Evolutionary conservation across 192 early-diverging fungal species (phyloP).

Genomic region (Entomortierella chlamydospora): DNA sequence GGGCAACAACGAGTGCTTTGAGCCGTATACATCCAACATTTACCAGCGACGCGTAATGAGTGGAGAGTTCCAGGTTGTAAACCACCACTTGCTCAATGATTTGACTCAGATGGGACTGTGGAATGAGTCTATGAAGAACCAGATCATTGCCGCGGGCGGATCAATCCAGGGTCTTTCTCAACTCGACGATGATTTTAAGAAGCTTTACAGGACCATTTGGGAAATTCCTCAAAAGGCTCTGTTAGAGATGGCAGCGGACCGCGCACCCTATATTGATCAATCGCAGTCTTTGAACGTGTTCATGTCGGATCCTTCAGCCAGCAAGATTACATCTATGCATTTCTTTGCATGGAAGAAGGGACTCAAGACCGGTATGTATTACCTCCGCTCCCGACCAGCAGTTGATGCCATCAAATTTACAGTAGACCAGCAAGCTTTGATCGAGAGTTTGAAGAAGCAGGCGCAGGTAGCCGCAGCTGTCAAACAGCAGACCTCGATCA

Average conservation of each 20-base stretch:
- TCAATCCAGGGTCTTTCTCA: conserved; percentile 81
- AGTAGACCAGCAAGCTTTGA: conserved; percentile 82
- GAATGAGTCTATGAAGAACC: conserved; percentile 94
- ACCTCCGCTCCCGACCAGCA: conserved; percentile 91
- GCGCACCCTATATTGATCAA: conserved; percentile 97
- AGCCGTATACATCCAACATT: conserved; percentile 90
- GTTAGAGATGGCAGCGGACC: conserved; percentile 95
- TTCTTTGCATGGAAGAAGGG: conserved; percentile 98
- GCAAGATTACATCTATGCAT: conserved; percentile 97
- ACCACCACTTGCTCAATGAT: conserved; percentile 93
- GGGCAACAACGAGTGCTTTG: conserved; percentile 98
- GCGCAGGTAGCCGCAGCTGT: conserved; percentile 44
- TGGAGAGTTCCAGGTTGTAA: conserved; percentile 98
- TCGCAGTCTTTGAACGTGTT: conserved; percentile 96
- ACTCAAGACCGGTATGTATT: conserved; percentile 99
- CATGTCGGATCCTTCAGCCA: conserved; percentile 88
- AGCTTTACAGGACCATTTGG: conserved; percentile 96
- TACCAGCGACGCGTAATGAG: conserved; percentile 95
- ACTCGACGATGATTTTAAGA: conserved; percentile 87
- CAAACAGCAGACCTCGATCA: conserved; percentile 39
- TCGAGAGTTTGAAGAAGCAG: conserved; percentile 61
- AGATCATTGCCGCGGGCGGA: conserved; percentile 94
- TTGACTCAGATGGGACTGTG: conserved; percentile 91
- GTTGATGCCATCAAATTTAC: conserved; percentile 98
- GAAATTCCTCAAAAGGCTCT: conserved; percentile 91